These are phyloP conservation scores for Pterocarpus santalinus DNA, from an alignment of 306 rosid species.

Conservation along the genomic window DNA sequence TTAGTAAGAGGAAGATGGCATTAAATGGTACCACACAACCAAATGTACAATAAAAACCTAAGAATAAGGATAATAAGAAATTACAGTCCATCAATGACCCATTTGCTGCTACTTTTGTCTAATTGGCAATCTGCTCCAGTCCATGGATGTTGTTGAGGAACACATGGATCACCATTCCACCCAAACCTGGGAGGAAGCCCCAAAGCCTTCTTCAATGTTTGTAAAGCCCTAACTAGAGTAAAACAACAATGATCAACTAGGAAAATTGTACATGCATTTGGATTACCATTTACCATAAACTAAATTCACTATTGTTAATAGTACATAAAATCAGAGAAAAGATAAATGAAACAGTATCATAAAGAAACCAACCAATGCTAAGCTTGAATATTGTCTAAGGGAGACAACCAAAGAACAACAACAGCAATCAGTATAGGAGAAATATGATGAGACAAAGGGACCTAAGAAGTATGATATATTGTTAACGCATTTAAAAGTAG, in stretches of 20 bases:
- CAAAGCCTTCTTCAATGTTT: conserved; percentile 74
- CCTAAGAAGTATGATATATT: conserved; percentile 33
- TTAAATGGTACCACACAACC: conserved; percentile 21
- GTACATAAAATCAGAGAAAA: conserved; percentile 30
- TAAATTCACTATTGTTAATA: not conserved
- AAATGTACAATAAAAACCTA: conserved; percentile 38
- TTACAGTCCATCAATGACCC: conserved; percentile 98
- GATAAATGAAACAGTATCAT: conserved; percentile 8
- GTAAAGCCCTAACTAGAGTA: conserved; percentile 84
- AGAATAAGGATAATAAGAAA: conserved; percentile 47
- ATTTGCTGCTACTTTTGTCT: conserved; percentile 68
- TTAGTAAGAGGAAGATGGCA: conserved; percentile 14
- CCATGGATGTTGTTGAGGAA: conserved; percentile 99
- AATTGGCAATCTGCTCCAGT: conserved; percentile 87
- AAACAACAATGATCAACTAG: conserved; percentile 46
- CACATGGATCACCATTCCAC: conserved; percentile 99
- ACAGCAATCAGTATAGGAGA: conserved; percentile 24
- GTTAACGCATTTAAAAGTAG: conserved; percentile 35
- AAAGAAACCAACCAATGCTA: conserved; percentile 31
- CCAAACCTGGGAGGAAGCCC: conserved; percentile 93
- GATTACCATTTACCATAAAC: conserved; percentile 9
- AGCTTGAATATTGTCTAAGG: conserved; percentile 7
- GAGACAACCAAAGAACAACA: conserved; percentile 31
- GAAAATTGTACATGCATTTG: conserved; percentile 33
- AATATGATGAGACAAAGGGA: conserved; percentile 12